phyloP scores from a whole-genome alignment of 2,329 filamentous ascomycete species.

The Thielaviopsis populi region DNA sequence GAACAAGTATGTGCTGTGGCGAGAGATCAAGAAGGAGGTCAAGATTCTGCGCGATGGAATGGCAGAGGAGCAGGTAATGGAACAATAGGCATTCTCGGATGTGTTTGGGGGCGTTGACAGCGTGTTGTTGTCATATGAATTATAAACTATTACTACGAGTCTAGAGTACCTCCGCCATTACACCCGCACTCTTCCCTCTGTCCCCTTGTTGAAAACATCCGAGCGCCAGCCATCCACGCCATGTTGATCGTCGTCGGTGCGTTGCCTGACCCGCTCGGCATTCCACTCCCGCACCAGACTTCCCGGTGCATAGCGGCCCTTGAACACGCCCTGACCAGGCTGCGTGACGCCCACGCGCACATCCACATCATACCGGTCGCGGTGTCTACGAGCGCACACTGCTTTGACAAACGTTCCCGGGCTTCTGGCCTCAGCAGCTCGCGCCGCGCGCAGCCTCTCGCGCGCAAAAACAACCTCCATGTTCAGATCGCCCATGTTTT shows the following conservation, averaged over 20 bases:
- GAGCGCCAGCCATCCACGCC: slow-evolving; percentile 60
- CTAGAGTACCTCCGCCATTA: background rate
- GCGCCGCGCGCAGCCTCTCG: slow-evolving; percentile 71
- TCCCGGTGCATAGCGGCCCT: slow-evolving; percentile 72
- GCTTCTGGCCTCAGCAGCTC: slow-evolving; percentile 40
- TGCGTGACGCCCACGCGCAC: slow-evolving; percentile 45
- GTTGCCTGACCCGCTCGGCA: slow-evolving; percentile 55
- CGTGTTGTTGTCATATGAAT: background rate
- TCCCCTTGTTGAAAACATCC: background rate
- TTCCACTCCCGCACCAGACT: slow-evolving; percentile 85
- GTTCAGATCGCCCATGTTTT: slow-evolving; percentile 58
- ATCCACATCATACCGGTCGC: slow-evolving; percentile 61
- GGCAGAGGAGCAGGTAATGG: slow-evolving; percentile 19
- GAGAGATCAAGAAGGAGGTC: slow-evolving; percentile 49
- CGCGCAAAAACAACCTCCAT: slow-evolving; percentile 75
- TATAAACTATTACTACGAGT: background rate
- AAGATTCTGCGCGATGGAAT: slow-evolving; percentile 45
- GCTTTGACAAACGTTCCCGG: slow-evolving; percentile 57
- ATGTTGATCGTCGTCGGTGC: slow-evolving; percentile 60
- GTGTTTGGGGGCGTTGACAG: background rate
- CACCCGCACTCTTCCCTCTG: background rate
- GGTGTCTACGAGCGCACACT: slow-evolving; percentile 63
- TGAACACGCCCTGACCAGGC: slow-evolving; percentile 49
- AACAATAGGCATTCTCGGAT: background rate
- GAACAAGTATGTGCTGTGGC: slow-evolving; percentile 40